Evolutionary conservation across 202 grass and related monocot genomes (phyloP).

Genomic region (Brachypodium distachyon): DNA sequence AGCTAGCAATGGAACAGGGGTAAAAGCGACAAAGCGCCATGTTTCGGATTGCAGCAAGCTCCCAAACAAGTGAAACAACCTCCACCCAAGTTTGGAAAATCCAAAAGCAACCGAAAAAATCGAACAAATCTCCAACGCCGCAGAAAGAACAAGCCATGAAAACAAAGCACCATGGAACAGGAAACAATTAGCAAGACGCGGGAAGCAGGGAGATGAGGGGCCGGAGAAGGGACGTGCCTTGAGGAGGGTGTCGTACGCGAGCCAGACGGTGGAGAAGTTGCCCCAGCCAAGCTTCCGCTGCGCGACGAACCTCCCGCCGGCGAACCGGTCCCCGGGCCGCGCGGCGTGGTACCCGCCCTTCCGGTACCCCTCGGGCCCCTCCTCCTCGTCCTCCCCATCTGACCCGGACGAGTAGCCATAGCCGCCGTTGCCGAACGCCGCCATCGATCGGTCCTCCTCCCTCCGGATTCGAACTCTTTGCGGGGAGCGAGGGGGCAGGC

Average conservation of each 20-base stretch:
- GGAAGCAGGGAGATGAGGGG: not conserved
- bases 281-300: conserved; percentile 97
- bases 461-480: conserved; percentile 22
- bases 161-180: not conserved
- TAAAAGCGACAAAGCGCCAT: not conserved
- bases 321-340: conserved; percentile 79
- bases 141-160: not conserved
- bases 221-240: conserved; percentile 8
- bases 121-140: not conserved
- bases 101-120: not conserved
- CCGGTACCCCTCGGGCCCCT: conserved; percentile 76
- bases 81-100: not conserved
- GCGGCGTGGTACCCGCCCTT: conserved; percentile 93
- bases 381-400: conserved; percentile 70
- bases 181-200: not conserved
- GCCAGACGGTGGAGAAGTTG: conserved; percentile 99
- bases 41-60: not conserved
- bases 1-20: conserved; percentile 19
- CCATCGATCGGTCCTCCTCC: not conserved
- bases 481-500: not conserved
- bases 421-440: conserved; percentile 21
- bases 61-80: not conserved
- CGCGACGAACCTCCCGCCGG: conserved; percentile 69
- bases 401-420: conserved; percentile 44
- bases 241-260: conserved; percentile 84